Conservation (phyloP, 352 stramenopile species). For the Phytophthora sojae region DNA sequence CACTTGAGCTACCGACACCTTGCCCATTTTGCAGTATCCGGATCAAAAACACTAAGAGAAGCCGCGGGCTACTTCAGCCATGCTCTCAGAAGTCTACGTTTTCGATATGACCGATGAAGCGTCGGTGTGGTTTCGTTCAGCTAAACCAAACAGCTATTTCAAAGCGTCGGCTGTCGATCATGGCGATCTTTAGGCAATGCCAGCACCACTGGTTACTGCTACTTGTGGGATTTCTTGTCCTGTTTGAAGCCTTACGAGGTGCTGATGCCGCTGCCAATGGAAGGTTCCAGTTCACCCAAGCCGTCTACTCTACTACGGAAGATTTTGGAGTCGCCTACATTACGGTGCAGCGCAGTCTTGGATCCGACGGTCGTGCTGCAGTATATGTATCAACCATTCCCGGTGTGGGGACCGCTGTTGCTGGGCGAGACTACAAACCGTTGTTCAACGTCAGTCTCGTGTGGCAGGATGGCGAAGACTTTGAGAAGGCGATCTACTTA, state of each 20-base stretch:
- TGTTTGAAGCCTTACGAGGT: neutral
- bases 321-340: conserved; percentile 76
- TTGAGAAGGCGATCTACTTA: conserved; percentile 74
- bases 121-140: conserved; percentile 26
- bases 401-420: conserved; percentile 53
- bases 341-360: conserved; percentile 72
- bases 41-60: conserved; percentile 7
- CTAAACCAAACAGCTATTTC: conserved; percentile 1
- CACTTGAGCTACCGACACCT: conserved; percentile 29
- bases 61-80: neutral
- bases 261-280: conserved; percentile 33
- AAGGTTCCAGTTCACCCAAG: conserved; percentile 67
- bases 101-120: conserved; percentile 7
- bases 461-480: conserved; percentile 77
- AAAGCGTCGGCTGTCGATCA: conserved; percentile 19
- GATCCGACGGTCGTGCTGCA: conserved; percentile 61
- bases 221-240: neutral
- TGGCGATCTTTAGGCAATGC: conserved; percentile 15
- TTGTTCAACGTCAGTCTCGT: conserved; percentile 78
- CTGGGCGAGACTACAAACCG: conserved; percentile 58
- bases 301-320: conserved; percentile 61
- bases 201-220: conserved; percentile 1
- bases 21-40: conserved; percentile 35
- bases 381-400: conserved; percentile 69
- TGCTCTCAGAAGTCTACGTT: neutral